Evolutionary conservation across 75 land plant genomes (phyloP), one percentile per base, ranked within the genome.

Genomic region (Sequoiadendron giganteum): DNA sequence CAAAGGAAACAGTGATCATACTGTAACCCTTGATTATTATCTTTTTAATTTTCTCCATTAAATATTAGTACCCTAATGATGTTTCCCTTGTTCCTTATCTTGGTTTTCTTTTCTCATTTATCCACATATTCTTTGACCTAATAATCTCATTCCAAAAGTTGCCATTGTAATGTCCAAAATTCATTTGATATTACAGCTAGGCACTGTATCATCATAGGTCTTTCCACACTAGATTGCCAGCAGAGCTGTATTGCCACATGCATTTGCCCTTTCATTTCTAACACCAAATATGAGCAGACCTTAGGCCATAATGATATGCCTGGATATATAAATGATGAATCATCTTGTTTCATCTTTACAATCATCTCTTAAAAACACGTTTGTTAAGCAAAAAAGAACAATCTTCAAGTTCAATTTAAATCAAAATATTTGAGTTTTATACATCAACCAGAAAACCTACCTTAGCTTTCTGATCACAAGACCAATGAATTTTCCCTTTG

Each of bases 381-480:
- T 80, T 43, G 47, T 43, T 43, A 39, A 21, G 21, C 83, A 80
- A 80, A 43, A 1, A 1, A 80, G 48, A 47, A 43, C 10, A 10
- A 16, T 36, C 83, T 1, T 80, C 47, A 80, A 80, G 21, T 8
- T 80, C 16, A 21, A 72, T 30, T 72, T 36, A 72, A n/a, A 72
- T 58, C 65, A 72, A 32, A 30, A 30, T 32, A 10, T 0, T 30
- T 72, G 13, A 30, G 30, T 30, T 72, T 9, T 9, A 30, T 10
- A 30, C 45, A 40, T 47, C 28, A 43, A 42, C 49, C 3, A 48
- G 36, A 84, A 14, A 14, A 86, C 90, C 40, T 88, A 90, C 94
- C 92, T 91, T 88, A 91, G 87, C 65, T 87, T 93, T 30, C 45
- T 85, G 15, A 91, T 39, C 40, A 54, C 81, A 32, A 87, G 90